Evolutionary conservation across 1,139 yeast genomes (phyloP), one percentile per base, ranked within the genome.

Genomic region (Suhomyces panamericanus): DNA sequence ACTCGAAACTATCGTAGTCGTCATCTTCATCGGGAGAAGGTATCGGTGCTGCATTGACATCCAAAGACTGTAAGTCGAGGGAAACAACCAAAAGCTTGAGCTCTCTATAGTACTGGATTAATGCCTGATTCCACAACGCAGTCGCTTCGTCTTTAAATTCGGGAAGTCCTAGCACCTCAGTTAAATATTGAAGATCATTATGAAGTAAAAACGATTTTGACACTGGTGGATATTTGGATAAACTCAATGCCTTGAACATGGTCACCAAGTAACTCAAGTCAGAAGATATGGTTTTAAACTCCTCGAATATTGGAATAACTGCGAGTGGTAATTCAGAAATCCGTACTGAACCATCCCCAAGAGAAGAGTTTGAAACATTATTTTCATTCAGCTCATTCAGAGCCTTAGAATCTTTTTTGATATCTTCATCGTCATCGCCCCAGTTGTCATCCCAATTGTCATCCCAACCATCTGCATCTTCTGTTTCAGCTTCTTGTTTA

Each of bases 101-200:
- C 27, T 62, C 62, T 38, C 55, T 55, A 15, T 59, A 57, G 31
- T 63, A 52, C n/a, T 53, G 49, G 12, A 56, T 50, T 13, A 58
- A 48, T 1, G 54, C 49, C 47, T 65, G 67, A 30, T 55, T 55
- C 62, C 65, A 61, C 27, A 55, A 56, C 0, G 52, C 48, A 4
- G 51, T 49, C 1, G 57, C 57, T 43, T 58, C 58, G 24, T 51
- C 46, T 11, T 44, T 41, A 32, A 71, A 55, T 6, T 55, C 58
- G n/a, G 30, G 44, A 17, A 43, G 50, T 33, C 32, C 49, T 38
- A 39, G 50, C 29, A 43, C 51, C 36, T 46, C 41, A 2, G 60
- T 47, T 14, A 73, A 53, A 29, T 60, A 63, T 27, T 54, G 52
- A 39, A 73, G 57, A 44, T 74, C 79, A 48, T 73, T 73, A 46